phyloP scores from a whole-genome alignment of 208 protist genomes.

The Acanthamoeba castellanii region DNA sequence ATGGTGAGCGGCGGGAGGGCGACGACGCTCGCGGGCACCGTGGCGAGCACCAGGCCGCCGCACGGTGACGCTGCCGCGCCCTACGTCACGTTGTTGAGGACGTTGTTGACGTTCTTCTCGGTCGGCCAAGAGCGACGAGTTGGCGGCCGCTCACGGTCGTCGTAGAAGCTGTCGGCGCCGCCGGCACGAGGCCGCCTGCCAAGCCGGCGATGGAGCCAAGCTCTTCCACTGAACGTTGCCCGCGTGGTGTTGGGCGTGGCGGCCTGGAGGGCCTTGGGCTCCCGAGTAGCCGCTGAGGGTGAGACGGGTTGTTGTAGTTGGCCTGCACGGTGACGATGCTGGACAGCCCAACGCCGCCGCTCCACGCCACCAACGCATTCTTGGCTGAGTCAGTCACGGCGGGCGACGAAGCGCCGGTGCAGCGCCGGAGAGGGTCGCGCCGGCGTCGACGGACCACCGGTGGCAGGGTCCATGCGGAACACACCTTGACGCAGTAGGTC shows the following conservation, averaged over 20 bases:
- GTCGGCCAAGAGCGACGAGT: conserved; percentile 32
- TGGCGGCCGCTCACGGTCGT: neutral
- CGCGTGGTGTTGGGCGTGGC: neutral
- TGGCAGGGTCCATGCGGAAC: neutral
- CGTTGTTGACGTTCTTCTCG: too few relatives aligned
- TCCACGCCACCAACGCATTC: conserved; percentile 30
- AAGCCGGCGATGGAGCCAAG: conserved; percentile 27
- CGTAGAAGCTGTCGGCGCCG: conserved; percentile 54
- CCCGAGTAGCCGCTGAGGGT: conserved; percentile 40
- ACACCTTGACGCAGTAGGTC: neutral
- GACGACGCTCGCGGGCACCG: conserved; percentile 10
- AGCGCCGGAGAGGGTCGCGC: neutral
- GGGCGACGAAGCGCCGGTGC: neutral
- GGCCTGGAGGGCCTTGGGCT: conserved; percentile 31
- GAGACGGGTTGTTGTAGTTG: neutral
- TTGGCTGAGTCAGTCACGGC: neutral
- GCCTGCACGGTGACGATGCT: conserved; percentile 15
- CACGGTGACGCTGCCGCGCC: neutral
- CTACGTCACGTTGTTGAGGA: neutral
- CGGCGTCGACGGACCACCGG: neutral
- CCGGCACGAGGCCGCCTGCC: neutral
- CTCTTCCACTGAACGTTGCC: neutral
- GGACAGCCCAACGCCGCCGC: conserved; percentile 17
- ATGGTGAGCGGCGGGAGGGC: neutral
- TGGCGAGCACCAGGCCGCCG: neutral